Evolutionary conservation across 1,284 basidiomycete genomes (phyloP).

Genomic region (Malassezia arunalokei): DNA sequence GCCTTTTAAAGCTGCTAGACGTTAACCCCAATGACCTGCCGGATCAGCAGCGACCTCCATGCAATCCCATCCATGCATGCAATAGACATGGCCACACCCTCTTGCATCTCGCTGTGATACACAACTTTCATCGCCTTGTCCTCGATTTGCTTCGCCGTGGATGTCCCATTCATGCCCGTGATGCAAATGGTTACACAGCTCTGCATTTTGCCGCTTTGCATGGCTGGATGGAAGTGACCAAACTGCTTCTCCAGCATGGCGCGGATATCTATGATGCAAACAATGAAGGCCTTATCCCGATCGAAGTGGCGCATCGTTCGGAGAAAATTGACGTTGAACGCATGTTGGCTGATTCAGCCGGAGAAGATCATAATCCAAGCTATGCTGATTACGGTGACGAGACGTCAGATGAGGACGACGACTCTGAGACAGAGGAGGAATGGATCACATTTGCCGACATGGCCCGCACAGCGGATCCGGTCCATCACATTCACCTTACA

Average conservation of each 20-base stretch:
- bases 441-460: slow-evolving; percentile 15
- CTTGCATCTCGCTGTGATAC: slow-evolving; percentile 72
- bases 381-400: slow-evolving; percentile 1
- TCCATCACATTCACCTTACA: not conserved
- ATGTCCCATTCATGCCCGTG: slow-evolving; percentile 69
- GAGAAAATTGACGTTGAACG: slow-evolving; percentile 50
- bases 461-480: not conserved
- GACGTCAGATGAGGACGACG: slow-evolving; percentile 8
- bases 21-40: slow-evolving; percentile 9
- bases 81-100: slow-evolving; percentile 49
- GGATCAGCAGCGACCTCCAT: slow-evolving; percentile 1
- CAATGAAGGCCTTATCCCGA: slow-evolving; percentile 62
- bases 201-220: slow-evolving; percentile 72
- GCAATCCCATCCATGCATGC: slow-evolving; percentile 47
- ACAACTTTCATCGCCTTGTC: slow-evolving; percentile 64
- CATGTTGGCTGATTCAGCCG: slow-evolving; percentile 32
- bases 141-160: slow-evolving; percentile 61
- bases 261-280: slow-evolving; percentile 68
- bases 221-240: slow-evolving; percentile 58
- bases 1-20: slow-evolving; percentile 65
- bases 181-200: slow-evolving; percentile 79
- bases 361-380: not conserved
- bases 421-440: slow-evolving; percentile 11
- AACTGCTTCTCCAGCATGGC: slow-evolving; percentile 62
- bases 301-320: slow-evolving; percentile 60